These are phyloP conservation scores for Colletotrichum spaethianum DNA, from an alignment of 2,329 filamentous ascomycete species.

Conservation along the genomic window DNA sequence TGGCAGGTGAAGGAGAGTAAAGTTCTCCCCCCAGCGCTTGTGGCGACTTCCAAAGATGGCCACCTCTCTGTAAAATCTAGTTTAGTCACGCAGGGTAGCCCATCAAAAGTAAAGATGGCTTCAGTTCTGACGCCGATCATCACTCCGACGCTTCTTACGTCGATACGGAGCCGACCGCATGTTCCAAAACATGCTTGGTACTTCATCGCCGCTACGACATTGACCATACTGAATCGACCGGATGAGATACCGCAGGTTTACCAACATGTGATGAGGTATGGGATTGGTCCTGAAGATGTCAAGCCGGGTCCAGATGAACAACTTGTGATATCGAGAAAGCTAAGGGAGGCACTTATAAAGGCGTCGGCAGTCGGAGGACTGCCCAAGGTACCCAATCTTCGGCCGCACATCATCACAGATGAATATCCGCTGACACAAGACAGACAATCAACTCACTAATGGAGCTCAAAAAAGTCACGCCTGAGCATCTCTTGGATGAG, in stretches of 20 bases:
- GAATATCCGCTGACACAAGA: not conserved
- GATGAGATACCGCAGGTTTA: conserved; percentile 63
- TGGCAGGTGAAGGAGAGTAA: not conserved
- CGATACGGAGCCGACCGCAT: conserved; percentile 56
- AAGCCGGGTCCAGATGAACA: conserved; percentile 53
- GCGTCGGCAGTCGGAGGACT: conserved; percentile 62
- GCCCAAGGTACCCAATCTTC: conserved; percentile 58
- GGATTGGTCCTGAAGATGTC: conserved; percentile 42
- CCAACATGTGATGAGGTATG: conserved; percentile 55
- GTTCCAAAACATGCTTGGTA: conserved; percentile 65
- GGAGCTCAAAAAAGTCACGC: conserved; percentile 60
- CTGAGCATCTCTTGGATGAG: conserved; percentile 56
- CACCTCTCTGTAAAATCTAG: not conserved
- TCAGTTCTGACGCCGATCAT: conserved; percentile 48
- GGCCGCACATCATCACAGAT: not conserved
- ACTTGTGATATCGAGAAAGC: conserved; percentile 59
- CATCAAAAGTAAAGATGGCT: conserved; percentile 23
- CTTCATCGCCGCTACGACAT: conserved; percentile 60
- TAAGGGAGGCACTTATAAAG: conserved; percentile 66
- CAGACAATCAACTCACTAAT: conserved; percentile 64
- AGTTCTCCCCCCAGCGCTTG: no score
- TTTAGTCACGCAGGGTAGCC: no score
- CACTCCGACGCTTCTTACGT: conserved; percentile 58
- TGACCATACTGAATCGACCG: conserved; percentile 64
- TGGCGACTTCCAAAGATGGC: not conserved